Conservation (phyloP, 2,329 filamentous ascomycete genomes). For the Monilinia laxa region DNA sequence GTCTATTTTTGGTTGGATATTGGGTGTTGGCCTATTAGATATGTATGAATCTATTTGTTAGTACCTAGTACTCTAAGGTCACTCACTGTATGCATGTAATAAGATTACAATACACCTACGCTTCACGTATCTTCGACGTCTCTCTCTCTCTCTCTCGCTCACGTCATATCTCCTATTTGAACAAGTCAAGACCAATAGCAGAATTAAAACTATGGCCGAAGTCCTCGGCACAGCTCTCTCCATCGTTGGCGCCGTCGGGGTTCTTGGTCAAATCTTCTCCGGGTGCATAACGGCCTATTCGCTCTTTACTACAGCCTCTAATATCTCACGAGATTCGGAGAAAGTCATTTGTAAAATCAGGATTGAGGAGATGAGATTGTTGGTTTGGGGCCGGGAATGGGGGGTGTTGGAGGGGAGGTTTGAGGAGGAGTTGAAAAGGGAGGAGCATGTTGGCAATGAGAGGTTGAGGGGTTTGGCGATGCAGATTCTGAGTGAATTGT, state of each 20-base stretch:
- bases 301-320: conserved; percentile 46
- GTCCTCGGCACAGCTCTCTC: conserved; percentile 46
- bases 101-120: background rate
- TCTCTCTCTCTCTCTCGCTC: background rate
- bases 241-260: conserved; percentile 47
- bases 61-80: background rate
- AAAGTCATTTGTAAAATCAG: conserved; percentile 49
- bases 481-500: conserved; percentile 47
- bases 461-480: conserved; percentile 44
- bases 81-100: background rate
- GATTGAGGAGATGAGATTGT: conserved; percentile 51
- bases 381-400: conserved; percentile 51
- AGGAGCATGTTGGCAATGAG: conserved; percentile 41
- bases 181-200: too few relatives aligned
- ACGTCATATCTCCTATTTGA: background rate
- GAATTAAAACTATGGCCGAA: conserved; percentile 41
- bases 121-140: background rate
- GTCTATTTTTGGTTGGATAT: background rate
- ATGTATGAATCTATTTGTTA: background rate
- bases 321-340: conserved; percentile 47
- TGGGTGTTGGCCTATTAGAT: background rate
- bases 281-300: conserved; percentile 49
- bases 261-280: conserved; percentile 49
- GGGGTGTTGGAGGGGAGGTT: conserved; percentile 48
- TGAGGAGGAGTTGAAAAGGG: conserved; percentile 45